Evolutionary conservation across 2,329 filamentous ascomycete genomes (phyloP).

Genomic region (Pseudogymnoascus sp.): DNA sequence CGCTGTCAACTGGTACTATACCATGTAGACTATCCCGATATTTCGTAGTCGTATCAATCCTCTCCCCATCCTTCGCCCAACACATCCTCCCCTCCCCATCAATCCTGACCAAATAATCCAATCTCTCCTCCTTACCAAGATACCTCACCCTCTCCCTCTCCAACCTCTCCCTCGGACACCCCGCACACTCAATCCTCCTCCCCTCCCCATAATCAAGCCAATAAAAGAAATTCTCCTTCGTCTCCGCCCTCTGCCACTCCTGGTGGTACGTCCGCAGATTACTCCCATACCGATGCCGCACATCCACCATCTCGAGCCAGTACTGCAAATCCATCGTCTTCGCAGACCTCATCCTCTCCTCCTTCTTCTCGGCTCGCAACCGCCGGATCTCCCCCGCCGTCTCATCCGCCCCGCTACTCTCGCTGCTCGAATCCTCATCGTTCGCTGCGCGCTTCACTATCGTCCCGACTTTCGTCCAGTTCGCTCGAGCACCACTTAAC

Average conservation of each 20-base stretch:
- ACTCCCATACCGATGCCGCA: conserved; percentile 79
- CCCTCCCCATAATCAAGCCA: conserved; percentile 84
- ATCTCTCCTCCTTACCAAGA: conserved; percentile 70
- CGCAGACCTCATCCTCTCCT: conserved; percentile 54
- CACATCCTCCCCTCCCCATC: conserved; percentile 68
- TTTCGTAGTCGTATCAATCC: conserved; percentile 66
- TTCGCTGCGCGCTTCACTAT: conserved; percentile 65
- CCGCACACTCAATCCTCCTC: conserved; percentile 57
- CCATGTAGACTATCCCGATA: conserved; percentile 76
- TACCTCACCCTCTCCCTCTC: conserved; percentile 78
- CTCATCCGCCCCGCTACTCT: conserved; percentile 13
- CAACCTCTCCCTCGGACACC: conserved; percentile 65
- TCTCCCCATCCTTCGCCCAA: conserved; percentile 75
- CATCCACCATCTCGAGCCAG: conserved; percentile 70
- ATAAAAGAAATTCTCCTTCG: conserved; percentile 85
- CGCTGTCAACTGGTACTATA: conserved; percentile 55
- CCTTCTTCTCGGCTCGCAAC: conserved; percentile 42
- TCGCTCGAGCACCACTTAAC: conserved; percentile 44
- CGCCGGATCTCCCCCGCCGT: conserved; percentile 33
- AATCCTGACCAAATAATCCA: conserved; percentile 71
- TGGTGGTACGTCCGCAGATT: conserved; percentile 76
- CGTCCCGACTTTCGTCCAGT: conserved; percentile 67
- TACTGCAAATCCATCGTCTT: conserved; percentile 81
- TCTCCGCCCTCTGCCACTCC: conserved; percentile 71
- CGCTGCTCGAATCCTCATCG: conserved; percentile 43